Percentiles rank a stretch among this genome's conserved stretches.
Evolutionary conservation across 2,329 filamentous ascomycete species (phyloP).

Genomic region (Exophiala phaeomuriformis): DNA sequence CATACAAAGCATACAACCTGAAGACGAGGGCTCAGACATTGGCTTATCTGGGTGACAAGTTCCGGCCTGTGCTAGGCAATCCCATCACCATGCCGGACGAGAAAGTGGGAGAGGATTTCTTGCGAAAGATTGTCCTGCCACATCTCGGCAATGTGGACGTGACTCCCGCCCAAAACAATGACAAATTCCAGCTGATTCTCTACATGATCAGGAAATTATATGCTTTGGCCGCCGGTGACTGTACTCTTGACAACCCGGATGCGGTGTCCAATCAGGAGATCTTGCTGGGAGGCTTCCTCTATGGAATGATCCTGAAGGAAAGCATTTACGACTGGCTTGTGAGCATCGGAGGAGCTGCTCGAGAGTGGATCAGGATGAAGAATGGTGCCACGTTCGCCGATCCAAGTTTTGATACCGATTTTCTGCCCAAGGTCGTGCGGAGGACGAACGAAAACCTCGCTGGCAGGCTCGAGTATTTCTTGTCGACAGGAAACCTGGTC

Average conservation of each 20-base stretch:
- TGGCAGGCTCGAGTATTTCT: slow-evolving; percentile 82
- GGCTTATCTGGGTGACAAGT: slow-evolving; percentile 82
- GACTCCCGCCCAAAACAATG: slow-evolving; percentile 71
- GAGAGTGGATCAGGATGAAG: slow-evolving; percentile 50
- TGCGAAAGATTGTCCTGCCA: slow-evolving; percentile 82
- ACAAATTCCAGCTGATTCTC: slow-evolving; percentile 89
- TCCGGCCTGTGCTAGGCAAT: slow-evolving; percentile 78
- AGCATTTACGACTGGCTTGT: slow-evolving; percentile 80
- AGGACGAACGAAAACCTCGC: slow-evolving; percentile 85
- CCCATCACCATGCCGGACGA: slow-evolving; percentile 78
- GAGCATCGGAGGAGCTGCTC: slow-evolving; percentile 49
- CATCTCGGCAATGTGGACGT: slow-evolving; percentile 83
- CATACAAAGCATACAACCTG: slow-evolving; percentile 83
- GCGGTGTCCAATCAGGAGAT: slow-evolving; percentile 95
- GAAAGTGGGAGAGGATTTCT: slow-evolving; percentile 82
- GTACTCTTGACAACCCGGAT: slow-evolving; percentile 90
- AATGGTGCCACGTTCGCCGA: slow-evolving; percentile 59
- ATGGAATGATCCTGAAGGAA: slow-evolving; percentile 93
- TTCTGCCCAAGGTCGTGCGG: slow-evolving; percentile 67
- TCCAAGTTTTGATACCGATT: slow-evolving; percentile 69
- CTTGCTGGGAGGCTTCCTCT: slow-evolving; percentile 84
- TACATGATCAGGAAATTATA: slow-evolving; percentile 98
- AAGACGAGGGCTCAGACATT: slow-evolving; percentile 76
- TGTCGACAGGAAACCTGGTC: slow-evolving; percentile 89
- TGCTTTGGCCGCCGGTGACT: slow-evolving; percentile 83